Base-by-base conservation (phyloP, 2,329 filamentous ascomycete genomes). In the Claviceps sorghi region DNA sequence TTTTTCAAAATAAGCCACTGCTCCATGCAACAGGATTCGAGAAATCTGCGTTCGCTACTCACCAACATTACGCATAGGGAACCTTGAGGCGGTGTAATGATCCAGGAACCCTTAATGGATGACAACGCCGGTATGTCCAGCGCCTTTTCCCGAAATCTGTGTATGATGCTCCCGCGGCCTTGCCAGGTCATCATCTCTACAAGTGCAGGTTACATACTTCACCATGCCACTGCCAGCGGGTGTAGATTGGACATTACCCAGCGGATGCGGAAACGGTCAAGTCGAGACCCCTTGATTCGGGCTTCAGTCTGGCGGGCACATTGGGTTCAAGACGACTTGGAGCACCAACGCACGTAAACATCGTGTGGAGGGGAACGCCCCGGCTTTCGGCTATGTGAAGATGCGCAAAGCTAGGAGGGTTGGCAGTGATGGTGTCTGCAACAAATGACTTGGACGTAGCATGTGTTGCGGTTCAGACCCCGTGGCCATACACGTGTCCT, bases 151-250 rank as follows among this genome's bases (percentile, higher is more conserved):
- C 90, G 77, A 61, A 95, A 96, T 11, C 82, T 78, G 62, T 97
- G 96, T 63, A 96, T 91, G 6, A 96, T 74, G 65, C 96, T 90
- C 40, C 90, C 90, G 4, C 95, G 70, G 0, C 88, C 89, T 67
- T 95, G 88, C 88, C 88, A 95, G 11, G 89, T 90, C 75, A 95
- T 81, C 78, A 94, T 87, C 58, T 95, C 89, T 2, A 95, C 85
- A 21, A 95, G 72, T 0, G 84, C 95, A 95, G 0, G 84, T 86
- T 53, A 94, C 75, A 61, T 87, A 91, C 59, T 93, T 95, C 1
- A 86, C 84, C 54, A 88, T 76, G n/a, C 79, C 79, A 5, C 80
- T 74, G 59, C 93, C 87, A 1, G 84, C 84, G 58, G 88, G 88
- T 0, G 83, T 80, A 1, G 80, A 81, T 56, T 86, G 78, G 53